Percentiles rank a stretch among this genome's conserved stretches.
Conservation (phyloP, 169 alveolate genomes). For the Eimeria falciformis region DNA sequence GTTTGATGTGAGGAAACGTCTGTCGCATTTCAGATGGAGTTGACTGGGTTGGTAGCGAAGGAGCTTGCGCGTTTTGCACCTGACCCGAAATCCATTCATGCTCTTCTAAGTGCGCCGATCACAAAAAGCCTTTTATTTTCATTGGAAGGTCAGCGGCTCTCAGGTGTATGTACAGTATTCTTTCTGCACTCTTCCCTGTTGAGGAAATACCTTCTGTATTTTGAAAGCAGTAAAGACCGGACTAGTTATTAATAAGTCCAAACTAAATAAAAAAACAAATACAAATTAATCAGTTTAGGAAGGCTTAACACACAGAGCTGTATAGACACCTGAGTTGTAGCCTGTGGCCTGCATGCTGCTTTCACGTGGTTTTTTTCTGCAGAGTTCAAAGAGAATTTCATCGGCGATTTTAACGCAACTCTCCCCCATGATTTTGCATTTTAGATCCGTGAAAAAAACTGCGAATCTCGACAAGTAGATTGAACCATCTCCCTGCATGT, state of each 20-base stretch:
- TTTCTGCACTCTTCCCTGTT: too few species aligned
- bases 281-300: background rate
- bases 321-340: background rate
- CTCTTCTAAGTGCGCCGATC: background rate
- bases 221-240: too few species aligned
- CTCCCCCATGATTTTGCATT: background rate
- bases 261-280: too few species aligned
- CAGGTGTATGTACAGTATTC: too few species aligned
- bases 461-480: too few species aligned
- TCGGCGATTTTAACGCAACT: conserved; percentile 12
- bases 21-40: conserved; percentile 10
- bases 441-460: too few species aligned
- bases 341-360: background rate
- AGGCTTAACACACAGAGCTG: background rate
- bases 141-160: background rate
- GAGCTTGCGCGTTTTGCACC: conserved; percentile 9
- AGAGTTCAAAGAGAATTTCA: background rate
- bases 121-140: background rate
- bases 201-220: too few species aligned
- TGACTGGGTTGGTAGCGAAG: background rate
- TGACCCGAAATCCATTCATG: background rate
- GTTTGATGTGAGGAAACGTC: background rate
- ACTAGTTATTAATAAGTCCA: too few species aligned
- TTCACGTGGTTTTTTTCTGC: background rate
- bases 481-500: too few species aligned